Evolutionary conservation across 2,329 filamentous ascomycete species (phyloP).

Genomic region (Aspergillus bombycis): DNA sequence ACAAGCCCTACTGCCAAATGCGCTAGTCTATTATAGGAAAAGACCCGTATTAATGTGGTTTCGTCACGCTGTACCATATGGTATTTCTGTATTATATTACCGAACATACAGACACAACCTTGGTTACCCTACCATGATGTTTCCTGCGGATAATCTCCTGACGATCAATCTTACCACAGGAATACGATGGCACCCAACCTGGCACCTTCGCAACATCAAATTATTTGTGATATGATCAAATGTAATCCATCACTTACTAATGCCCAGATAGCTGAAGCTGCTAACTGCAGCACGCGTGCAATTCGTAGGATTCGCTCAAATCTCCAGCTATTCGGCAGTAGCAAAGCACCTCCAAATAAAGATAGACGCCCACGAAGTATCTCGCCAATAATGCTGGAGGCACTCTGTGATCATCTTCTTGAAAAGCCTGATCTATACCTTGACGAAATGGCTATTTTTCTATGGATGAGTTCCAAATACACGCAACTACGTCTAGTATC

Average conservation of each 20-base stretch:
- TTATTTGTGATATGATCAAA: neutral
- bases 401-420: constrained; percentile 33
- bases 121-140: no score
- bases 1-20: no score
- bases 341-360: constrained; percentile 17
- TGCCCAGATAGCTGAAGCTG: constrained; percentile 5
- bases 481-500: constrained; percentile 24
- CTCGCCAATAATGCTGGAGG: constrained; percentile 31
- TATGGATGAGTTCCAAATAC: constrained; percentile 31
- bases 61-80: no score
- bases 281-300: neutral
- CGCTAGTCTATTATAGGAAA: no score
- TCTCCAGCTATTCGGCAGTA: constrained; percentile 13
- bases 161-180: no score
- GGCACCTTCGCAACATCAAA: neutral
- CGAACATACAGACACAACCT: no score
- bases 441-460: constrained; percentile 35
- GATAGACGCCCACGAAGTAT: constrained; percentile 24
- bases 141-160: no score
- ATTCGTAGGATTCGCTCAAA: constrained; percentile 7
- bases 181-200: constrained; percentile 7
- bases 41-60: no score
- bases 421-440: constrained; percentile 35
- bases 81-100: no score
- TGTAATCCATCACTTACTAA: neutral